Percentiles rank a stretch among this genome's conserved stretches.
phyloP scores from a whole-genome alignment of 2,329 filamentous ascomycete species.

The Aspergillus felis region DNA sequence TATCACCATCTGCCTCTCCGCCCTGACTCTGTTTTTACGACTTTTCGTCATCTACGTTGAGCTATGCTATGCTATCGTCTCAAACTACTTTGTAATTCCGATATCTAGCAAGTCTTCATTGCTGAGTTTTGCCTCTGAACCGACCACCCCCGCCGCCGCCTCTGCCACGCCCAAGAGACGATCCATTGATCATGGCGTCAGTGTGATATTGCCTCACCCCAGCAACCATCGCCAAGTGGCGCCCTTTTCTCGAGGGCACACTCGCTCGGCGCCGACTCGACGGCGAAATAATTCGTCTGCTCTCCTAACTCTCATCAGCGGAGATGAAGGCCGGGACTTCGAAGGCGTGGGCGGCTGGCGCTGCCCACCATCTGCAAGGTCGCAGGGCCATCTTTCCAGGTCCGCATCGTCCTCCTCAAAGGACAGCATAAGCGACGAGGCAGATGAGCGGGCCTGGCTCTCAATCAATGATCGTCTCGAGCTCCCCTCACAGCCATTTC shows the following conservation, averaged over 20 bases:
- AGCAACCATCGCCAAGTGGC: conserved; percentile 2
- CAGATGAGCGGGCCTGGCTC: conserved; percentile 37
- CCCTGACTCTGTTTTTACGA: conserved; percentile 58
- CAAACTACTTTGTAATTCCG: conserved; percentile 48
- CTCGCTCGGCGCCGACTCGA: conserved; percentile 3
- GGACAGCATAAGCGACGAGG: conserved; percentile 19
- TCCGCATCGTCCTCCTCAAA: conserved; percentile 23
- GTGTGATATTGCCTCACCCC: neutral
- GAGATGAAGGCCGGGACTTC: conserved; percentile 38
- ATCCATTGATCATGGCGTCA: conserved; percentile 20
- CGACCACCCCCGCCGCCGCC: conserved; percentile 18
- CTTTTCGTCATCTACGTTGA: conserved; percentile 62
- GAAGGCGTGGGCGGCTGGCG: conserved; percentile 44
- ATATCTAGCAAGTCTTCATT: conserved; percentile 25
- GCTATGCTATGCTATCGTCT: conserved; percentile 55
- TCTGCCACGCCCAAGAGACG: conserved; percentile 18
- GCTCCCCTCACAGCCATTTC: conserved; percentile 31
- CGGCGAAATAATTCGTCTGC: conserved; percentile 10
- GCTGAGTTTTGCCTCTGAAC: conserved; percentile 27
- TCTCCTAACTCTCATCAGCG: conserved; percentile 27
- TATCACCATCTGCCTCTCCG: conserved; percentile 60
- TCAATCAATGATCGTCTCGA: conserved; percentile 37
- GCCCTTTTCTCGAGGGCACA: conserved; percentile 1
- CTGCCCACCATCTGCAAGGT: conserved; percentile 16
- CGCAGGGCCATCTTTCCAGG: conserved; percentile 17